Percentiles rank a stretch among this genome's conserved stretches.
phyloP scores from a whole-genome alignment of 2,329 filamentous ascomycete species.

The Alternaria atra region DNA sequence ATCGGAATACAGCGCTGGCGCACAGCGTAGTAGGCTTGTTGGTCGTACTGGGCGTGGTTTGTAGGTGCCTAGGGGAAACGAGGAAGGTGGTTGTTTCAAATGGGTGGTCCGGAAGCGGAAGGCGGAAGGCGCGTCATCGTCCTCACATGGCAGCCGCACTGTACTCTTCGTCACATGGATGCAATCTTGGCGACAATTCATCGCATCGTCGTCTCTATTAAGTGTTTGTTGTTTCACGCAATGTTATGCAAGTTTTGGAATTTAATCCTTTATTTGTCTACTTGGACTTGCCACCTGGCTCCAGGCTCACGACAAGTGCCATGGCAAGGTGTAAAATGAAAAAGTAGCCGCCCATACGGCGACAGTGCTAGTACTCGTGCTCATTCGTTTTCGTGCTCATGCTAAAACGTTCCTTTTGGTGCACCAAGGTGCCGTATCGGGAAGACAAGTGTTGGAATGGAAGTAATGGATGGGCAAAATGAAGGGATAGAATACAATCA shows the following conservation, averaged over 20 bases:
- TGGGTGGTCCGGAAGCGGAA: conserved; percentile 17
- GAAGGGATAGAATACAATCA: conserved; percentile 23
- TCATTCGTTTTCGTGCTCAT: conserved; percentile 14
- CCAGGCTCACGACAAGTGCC: conserved; percentile 23
- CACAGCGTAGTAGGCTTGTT: background rate
- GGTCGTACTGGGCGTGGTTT: background rate
- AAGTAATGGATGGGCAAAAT: conserved; percentile 21
- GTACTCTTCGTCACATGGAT: conserved; percentile 1
- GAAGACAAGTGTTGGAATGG: conserved; percentile 24
- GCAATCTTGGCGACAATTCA: conserved; percentile 4
- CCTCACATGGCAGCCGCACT: conserved; percentile 1
- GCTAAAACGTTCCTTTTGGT: conserved; percentile 27
- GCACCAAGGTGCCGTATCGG: conserved; percentile 25
- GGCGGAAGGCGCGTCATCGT: conserved; percentile 18
- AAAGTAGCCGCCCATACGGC: conserved; percentile 7
- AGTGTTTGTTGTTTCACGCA: background rate
- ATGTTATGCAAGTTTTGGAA: background rate
- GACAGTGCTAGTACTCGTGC: conserved; percentile 11
- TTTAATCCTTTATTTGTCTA: conserved; percentile 7
- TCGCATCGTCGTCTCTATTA: background rate
- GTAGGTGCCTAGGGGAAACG: conserved; percentile 10
- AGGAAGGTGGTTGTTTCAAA: conserved; percentile 17
- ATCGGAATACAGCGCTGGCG: conserved; percentile 1
- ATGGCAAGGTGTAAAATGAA: background rate
- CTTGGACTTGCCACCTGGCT: conserved; percentile 18